Evolutionary conservation across 2,329 filamentous ascomycete genomes (phyloP), one percentile per base, ranked within the genome.

Genomic region (Phyllosticta paracitricarpa): DNA sequence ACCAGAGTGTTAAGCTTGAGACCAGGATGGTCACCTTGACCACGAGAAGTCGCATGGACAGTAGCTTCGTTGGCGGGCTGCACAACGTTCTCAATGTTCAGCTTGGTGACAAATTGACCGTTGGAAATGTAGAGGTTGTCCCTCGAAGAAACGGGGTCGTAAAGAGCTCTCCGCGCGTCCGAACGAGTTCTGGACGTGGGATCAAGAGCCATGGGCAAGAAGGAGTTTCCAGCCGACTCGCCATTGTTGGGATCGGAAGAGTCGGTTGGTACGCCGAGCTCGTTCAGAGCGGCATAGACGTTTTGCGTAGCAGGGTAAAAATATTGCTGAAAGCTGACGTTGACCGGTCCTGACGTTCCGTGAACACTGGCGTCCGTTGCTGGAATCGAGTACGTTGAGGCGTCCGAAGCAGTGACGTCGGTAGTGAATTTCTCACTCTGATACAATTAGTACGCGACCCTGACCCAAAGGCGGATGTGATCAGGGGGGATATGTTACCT

Each of bases 161-260:
- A 70, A 64, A 71, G 69, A 24, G 69, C 68, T 35, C 69, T 69
- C 19, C 68, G 66, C 17, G 70, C 68, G 53, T 67, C 64, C 7
- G 67, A 66, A 56, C 69, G 30, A 62, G 67, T 62, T 64, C 66
- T 30, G 65, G 68, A n/a, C 40, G 64, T 57, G 62, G 65, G 62
- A 33, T 72, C 69, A 65, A 72, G 70, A 10, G 68, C 68, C 62
- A 68, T 67, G n/a, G 65, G 62, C 12, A 59, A 22, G 51, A 59
- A 59, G 0, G 58, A 54, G 6, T 52, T 40, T 7, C 58, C 58
- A 9, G 58, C 58, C 14, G 19, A 54, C 14, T 26, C 14, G 4
- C 58, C 58, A 22, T 30, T 40, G 30, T 54, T 48, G 19, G 51
- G 33, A 10, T 59, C 58, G 7, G 35, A 33, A 14, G 53, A 30